phyloP scores from a whole-genome alignment of 306 rosid species.

The Lupinus albus region DNA sequence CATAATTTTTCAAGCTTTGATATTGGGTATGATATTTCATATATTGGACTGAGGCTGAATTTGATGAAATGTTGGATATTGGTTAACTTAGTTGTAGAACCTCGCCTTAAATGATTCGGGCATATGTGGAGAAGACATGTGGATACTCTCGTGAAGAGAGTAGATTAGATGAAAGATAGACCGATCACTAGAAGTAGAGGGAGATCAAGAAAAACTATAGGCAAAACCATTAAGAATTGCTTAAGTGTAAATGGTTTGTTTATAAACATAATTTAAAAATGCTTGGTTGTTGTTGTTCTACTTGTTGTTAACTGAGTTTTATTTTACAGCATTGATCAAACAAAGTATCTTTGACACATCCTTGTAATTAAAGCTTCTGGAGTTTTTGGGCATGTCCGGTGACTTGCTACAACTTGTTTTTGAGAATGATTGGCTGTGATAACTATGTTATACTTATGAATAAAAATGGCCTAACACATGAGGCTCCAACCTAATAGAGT shows the following conservation, averaged over 20 bases:
- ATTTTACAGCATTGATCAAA: constrained; percentile 5
- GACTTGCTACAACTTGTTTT: constrained; percentile 24
- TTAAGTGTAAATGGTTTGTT: too few relatives aligned
- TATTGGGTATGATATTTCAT: constrained; percentile 13
- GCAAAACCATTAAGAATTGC: too few relatives aligned
- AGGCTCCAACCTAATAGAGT: too few relatives aligned
- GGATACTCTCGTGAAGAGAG: too few relatives aligned
- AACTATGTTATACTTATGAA: neutral
- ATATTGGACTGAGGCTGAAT: constrained; percentile 17
- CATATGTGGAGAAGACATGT: too few relatives aligned
- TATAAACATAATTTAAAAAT: too few relatives aligned
- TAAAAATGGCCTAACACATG: too few relatives aligned
- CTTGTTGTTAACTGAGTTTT: neutral
- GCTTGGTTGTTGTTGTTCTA: too few relatives aligned
- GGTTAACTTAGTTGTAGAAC: neutral
- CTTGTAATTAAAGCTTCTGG: constrained; percentile 19
- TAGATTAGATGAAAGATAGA: too few relatives aligned
- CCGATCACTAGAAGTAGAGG: too few relatives aligned
- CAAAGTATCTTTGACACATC: neutral
- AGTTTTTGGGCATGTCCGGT: constrained; percentile 1
- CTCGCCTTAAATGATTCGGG: too few relatives aligned
- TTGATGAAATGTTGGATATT: constrained; percentile 7
- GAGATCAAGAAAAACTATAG: too few relatives aligned
- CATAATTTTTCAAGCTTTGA: neutral
- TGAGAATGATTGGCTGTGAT: constrained; percentile 15